phyloP scores from a whole-genome alignment of 805 yeast species.

The Yamadazyma endophytica region DNA sequence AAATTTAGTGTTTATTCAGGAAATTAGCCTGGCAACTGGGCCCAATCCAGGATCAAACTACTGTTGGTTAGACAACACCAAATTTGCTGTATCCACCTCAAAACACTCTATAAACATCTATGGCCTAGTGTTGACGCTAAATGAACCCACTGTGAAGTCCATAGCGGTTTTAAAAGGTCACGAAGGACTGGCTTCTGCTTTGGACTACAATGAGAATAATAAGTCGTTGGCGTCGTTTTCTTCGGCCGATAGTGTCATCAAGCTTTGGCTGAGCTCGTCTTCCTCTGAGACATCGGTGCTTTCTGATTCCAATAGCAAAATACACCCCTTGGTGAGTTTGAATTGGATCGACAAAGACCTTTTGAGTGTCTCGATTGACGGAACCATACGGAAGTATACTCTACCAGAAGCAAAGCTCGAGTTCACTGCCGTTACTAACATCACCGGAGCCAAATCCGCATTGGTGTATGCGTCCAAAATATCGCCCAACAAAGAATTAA shows the following conservation, averaged over 20 bases:
- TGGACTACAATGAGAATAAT: constrained; percentile 49
- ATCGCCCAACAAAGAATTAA: constrained; percentile 43
- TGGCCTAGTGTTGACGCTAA: constrained; percentile 22
- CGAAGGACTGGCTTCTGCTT: constrained; percentile 49
- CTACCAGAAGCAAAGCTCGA: background rate
- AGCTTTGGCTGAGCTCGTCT: constrained; percentile 71
- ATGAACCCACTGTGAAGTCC: constrained; percentile 9
- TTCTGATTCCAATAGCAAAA: constrained; percentile 32
- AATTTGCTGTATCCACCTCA: constrained; percentile 67
- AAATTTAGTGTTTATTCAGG: constrained; percentile 30
- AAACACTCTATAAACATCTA: constrained; percentile 53
- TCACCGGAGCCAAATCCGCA: constrained; percentile 20
- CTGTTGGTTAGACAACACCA: constrained; percentile 69
- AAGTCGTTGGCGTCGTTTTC: constrained; percentile 69
- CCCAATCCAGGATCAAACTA: constrained; percentile 40
- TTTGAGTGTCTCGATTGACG: constrained; percentile 65
- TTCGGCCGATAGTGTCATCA: constrained; percentile 62
- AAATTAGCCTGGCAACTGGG: constrained; percentile 11
- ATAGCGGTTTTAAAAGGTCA: constrained; percentile 55
- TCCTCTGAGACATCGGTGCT: constrained; percentile 32
- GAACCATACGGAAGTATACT: constrained; percentile 35
- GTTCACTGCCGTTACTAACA: constrained; percentile 1
- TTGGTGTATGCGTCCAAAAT: constrained; percentile 54
- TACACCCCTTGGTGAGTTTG: constrained; percentile 50
- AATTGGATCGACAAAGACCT: constrained; percentile 45